Base-by-base conservation (phyloP, 164 flowering plant species). In the Magnolia changhungtana region DNA sequence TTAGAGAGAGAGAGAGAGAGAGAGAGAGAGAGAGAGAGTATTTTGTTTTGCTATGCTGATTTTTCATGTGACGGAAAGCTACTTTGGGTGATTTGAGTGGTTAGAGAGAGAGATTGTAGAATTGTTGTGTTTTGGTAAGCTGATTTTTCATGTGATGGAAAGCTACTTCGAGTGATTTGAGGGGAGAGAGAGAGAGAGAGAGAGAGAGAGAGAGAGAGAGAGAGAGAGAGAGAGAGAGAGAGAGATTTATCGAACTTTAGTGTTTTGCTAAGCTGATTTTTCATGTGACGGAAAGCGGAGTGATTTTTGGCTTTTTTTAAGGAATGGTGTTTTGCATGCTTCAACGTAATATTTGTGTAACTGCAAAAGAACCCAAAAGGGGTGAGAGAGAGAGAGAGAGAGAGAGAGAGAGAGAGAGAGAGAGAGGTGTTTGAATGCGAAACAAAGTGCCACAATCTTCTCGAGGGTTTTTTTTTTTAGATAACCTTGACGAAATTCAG, bases 311-410 rank as follows among this genome's bases (percentile, higher is more conserved):
- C 70, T 27, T 24, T 67, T 67, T 9, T 29, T 29, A 67, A 67
- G 70, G 70, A 24, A 55, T 67, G 45, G 70, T 21, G 70, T 29
- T 24, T 67, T 29, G 23, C 49, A 16, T 67, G 70, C 70, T 67
- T 67, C 67, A n/a, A 8, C 16, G 18, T 18, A 37, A 37, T 37
- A 67, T 24, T 0, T 18, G 16, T 27, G 18, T 24, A 67, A 67
- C 45, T 3, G 70, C 70, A 67, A 10, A 24, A 67, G 16, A 24
- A 24, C 45, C n/a, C 10, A n/a, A 64, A 64, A 20, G 8, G 19
- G 63, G 63, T 5, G n/a, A 4, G 61, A 55, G 61, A 4, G 61
- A 55, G 29, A 27, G 27, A 24, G 27, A 24, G 27, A 24, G 27
- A 24, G 27, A 24, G 27, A 24, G 29, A 27, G 24, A n/a, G n/a